phyloP scores from a whole-genome alignment of 2,329 filamentous ascomycete genomes.

The Colletotrichum sp. region DNA sequence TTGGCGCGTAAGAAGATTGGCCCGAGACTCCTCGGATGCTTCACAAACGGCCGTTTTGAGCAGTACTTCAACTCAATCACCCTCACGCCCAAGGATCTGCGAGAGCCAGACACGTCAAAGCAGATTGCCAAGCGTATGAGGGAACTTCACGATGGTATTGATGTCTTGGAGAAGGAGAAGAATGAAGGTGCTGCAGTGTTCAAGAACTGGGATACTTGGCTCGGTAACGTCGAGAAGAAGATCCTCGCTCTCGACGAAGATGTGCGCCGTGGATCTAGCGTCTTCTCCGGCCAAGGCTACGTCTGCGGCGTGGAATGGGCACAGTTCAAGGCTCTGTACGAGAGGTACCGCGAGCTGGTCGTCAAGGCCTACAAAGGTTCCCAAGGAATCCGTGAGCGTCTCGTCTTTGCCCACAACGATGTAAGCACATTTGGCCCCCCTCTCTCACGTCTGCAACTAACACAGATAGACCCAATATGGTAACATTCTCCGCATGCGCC shows the following conservation, averaged over 20 bases:
- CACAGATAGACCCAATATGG: conserved; percentile 86
- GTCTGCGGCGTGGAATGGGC: conserved; percentile 87
- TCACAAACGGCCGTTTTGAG: conserved; percentile 94
- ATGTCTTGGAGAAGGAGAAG: conserved; percentile 79
- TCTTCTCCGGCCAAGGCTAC: conserved; percentile 53
- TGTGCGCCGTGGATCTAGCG: conserved; percentile 44
- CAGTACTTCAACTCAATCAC: conserved; percentile 88
- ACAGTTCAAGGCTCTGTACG: conserved; percentile 74
- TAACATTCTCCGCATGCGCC: conserved; percentile 82
- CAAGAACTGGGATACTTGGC: conserved; percentile 95
- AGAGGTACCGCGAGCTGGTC: conserved; percentile 80
- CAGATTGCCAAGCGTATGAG: conserved; percentile 98
- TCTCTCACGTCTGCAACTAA: not conserved
- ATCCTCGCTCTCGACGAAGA: conserved; percentile 63
- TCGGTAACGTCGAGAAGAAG: conserved; percentile 67
- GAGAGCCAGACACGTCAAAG: conserved; percentile 80
- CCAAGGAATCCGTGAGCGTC: conserved; percentile 69
- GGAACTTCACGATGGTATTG: conserved; percentile 92
- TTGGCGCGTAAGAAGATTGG: conserved; percentile 93
- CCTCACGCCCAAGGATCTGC: conserved; percentile 77
- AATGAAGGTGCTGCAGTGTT: conserved; percentile 83
- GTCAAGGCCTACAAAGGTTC: conserved; percentile 71
- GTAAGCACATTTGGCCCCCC: conserved; percentile 54
- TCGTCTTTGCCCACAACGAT: conserved; percentile 98
- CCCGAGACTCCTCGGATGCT: conserved; percentile 87